Evolutionary conservation across 176 grass and related monocot genomes (phyloP), one percentile per base, ranked within the genome.

Genomic region (Aegilops speltoides): DNA sequence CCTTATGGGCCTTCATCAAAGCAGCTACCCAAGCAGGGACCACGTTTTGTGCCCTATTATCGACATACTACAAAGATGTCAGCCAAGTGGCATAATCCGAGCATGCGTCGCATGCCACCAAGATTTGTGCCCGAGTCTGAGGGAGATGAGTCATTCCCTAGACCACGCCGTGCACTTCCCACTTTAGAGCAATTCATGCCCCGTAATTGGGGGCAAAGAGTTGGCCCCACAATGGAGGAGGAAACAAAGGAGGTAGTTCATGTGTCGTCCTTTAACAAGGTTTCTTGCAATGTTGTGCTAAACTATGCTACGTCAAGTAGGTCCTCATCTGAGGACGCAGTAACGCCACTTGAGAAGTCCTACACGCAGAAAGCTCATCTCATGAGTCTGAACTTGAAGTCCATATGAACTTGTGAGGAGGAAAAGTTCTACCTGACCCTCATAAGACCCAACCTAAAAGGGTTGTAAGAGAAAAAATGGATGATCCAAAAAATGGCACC

Each of bases 111-210:
- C 4, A 8, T 79, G 2, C 75, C 62, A 3, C 32, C 15, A 0
- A 57, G 15, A 7, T 85, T 85, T 11, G 22, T 85, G 6, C 63
- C 22, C 0, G 38, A 1, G 0, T 77, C 7, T 7, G 5, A 56
- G 20, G 84, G 74, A 2, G 31, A 78, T 40, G 74, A 56, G 20
- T 10, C 32, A 2, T 69, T 68, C 1, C 63, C 84, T 22, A 3
- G 16, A 6, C 16, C 8, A 32, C 4, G 2, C 0, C 6, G 5
- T 0, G 0, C 0, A 7, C 43, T 75, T 2, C 23, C 41, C 13
- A 36, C 54, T 1, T 2, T 32, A 0, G 62, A 3, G 7, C 28
- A 85, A 1, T 67, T 66, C 41, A 77, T 77, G 60, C 41, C 61
- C 0, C 2, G 5, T 0, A 15, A 11, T 1, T 84, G 34, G 82